Evolutionary conservation across 1,284 basidiomycete species (phyloP), one percentile per base, ranked within the genome.

Genomic region (Gymnopus androsaceus): DNA sequence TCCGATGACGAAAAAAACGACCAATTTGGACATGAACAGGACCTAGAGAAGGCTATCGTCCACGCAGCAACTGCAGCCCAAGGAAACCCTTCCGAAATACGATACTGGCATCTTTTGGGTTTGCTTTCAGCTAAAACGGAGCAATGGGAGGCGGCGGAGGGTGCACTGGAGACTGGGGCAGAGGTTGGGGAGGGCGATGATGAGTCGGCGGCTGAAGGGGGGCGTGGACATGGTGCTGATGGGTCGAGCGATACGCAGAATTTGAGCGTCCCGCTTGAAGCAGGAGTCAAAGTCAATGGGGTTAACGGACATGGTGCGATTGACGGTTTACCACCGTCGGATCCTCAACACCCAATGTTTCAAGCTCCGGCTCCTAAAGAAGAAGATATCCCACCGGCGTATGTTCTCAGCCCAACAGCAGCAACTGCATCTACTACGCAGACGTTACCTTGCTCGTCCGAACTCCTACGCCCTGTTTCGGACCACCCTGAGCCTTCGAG

Each of bases 61-160:
- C 46, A 55, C 17, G 54, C 38, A 2, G 54, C 54, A 23, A n/a
- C 37, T n/a, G 54, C 54, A 21, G 46, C 54, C 7, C 46, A 55
- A 33, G 19, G 36, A 19, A 28, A 47, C n/a, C 54, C 54, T 38
- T 34, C 33, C 30, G 54, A 55, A 23, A 55, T 55, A 9, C n/a
- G 54, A 12, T 55, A 55, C 31, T 55, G 54, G 54, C 54, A 55
- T 42, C 28, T 55, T 14, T 25, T 55, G 7, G 54, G 91, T 0
- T 75, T 99, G 4, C 71, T 98, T 14, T 77, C 95, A 9, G 87
- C 88, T 0, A 88, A 91, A 4, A 77, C 80, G 31, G 92, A 90
- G 58, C 88, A 95, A 65, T 95, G 92, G 91, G 73, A 75, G 31
- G 88, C 86, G 5, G 95, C 95, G 0, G 76, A 78, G 41, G 85